These are phyloP conservation scores for Kodamaea leandrae DNA, from an alignment of 805 yeast species.

Conservation along the genomic window DNA sequence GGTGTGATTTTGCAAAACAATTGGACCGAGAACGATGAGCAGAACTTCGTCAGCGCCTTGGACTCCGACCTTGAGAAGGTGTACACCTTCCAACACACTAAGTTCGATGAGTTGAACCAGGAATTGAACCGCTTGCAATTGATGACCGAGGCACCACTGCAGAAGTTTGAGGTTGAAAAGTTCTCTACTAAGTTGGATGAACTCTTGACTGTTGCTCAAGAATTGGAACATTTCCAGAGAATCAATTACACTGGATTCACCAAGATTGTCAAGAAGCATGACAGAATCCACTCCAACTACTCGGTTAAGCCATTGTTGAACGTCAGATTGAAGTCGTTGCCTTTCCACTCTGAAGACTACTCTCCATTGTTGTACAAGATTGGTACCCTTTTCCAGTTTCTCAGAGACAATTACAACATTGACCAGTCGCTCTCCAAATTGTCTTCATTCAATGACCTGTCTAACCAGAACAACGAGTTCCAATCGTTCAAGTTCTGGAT, in stretches of 20 bases:
- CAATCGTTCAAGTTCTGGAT: constrained; percentile 89
- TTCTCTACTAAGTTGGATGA: constrained; percentile 74
- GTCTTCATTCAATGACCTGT: constrained; percentile 45
- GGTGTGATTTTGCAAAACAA: constrained; percentile 46
- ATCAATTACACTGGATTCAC: constrained; percentile 92
- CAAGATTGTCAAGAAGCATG: constrained; percentile 95
- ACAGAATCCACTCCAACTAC: constrained; percentile 80
- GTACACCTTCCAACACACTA: constrained; percentile 64
- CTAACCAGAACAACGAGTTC: constrained; percentile 38
- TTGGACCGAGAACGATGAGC: constrained; percentile 75
- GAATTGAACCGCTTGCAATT: constrained; percentile 64
- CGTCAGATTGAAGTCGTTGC: constrained; percentile 81
- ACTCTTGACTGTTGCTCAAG: constrained; percentile 70
- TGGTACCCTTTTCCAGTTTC: constrained; percentile 74
- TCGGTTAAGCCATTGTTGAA: constrained; percentile 88
- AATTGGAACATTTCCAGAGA: constrained; percentile 85
- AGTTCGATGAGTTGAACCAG: constrained; percentile 66
- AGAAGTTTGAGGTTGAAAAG: constrained; percentile 51
- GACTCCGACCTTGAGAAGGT: constrained; percentile 76
- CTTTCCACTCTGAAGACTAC: constrained; percentile 93
- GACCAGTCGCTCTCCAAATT: constrained; percentile 48
- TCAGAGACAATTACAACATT: constrained; percentile 68
- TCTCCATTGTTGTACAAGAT: constrained; percentile 84
- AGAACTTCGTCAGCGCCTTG: constrained; percentile 59
- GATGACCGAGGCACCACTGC: constrained; percentile 40